A percentile compares a stretch with the other conserved stretches of the same genome.
Conservation (phyloP, 768 basidiomycete genomes). For the Agaricus subrufescens region DNA sequence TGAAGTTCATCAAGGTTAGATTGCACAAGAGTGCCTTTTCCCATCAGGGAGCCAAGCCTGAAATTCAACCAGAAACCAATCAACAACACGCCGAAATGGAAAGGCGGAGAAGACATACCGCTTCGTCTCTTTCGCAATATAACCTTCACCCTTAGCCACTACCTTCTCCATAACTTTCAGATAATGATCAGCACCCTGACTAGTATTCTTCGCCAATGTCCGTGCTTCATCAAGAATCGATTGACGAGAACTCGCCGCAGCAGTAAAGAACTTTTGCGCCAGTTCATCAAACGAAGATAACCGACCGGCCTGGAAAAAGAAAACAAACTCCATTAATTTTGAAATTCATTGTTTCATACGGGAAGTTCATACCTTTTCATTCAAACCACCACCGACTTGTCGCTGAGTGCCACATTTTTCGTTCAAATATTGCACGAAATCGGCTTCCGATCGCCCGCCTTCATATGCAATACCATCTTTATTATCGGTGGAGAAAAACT, state of each 20-base stretch:
- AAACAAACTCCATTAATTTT: not conserved
- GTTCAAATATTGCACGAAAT: slow-evolving; percentile 77
- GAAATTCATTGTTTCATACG: no score
- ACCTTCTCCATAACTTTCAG: slow-evolving; percentile 89
- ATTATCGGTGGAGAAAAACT: slow-evolving; percentile 81
- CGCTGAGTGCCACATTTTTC: slow-evolving; percentile 85
- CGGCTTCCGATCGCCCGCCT: slow-evolving; percentile 66
- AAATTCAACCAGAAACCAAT: not conserved
- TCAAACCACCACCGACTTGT: slow-evolving; percentile 76
- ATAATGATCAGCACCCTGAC: slow-evolving; percentile 68
- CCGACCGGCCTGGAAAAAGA: slow-evolving; percentile 67
- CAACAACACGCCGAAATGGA: slow-evolving; percentile 9
- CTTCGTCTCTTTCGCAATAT: slow-evolving; percentile 80
- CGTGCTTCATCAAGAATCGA: slow-evolving; percentile 65
- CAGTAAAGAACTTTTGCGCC: slow-evolving; percentile 69
- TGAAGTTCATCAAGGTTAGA: slow-evolving; percentile 91
- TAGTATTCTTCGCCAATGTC: slow-evolving; percentile 43
- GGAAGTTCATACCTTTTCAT: slow-evolving; percentile 44
- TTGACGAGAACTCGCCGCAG: slow-evolving; percentile 50
- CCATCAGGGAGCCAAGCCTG: slow-evolving; percentile 73
- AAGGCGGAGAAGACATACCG: slow-evolving; percentile 44
- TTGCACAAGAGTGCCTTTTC: slow-evolving; percentile 71
- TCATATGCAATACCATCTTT: slow-evolving; percentile 64
- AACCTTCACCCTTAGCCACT: slow-evolving; percentile 60
- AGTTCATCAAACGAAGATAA: slow-evolving; percentile 70